Evolutionary conservation across 768 basidiomycete species (phyloP), one percentile per base, ranked within the genome.

Genomic region (Auricularia sp.): DNA sequence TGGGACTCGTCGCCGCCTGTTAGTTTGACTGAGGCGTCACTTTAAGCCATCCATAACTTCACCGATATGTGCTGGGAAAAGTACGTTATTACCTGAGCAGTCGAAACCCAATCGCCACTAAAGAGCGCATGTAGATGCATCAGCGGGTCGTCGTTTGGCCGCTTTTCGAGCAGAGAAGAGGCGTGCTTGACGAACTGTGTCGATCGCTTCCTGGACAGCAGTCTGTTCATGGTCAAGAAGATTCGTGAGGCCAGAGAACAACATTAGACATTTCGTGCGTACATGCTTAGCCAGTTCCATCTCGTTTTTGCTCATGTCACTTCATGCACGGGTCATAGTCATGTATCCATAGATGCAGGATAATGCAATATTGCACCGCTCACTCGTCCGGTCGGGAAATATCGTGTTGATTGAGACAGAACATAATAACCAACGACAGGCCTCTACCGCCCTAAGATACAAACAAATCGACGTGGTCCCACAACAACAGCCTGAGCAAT

Each of bases 51-150:
- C 53, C 92, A 93, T 67, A 83, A 79, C 61, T 81, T 94, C 68
- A 94, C 93, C 18, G 82, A 83, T 70, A 85, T 86, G 77, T 94
- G 93, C 74, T 95, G 93, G 91, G 90, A 93, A 79, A 93, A 95
- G 92, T 94, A 71, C 73, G 84, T 79, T 61, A n/a, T 64, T 21
- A 16, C 39, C 56, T 58, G 65, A 62, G 36, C 29, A 61, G 61
- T 64, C 58, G 51, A 14, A 16, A 39, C 21, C 56, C 29, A 58
- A 21, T 39, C 60, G 34, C 16, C 21, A 16, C 6, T 18, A 16
- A 14, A 16, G 61, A 34, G 64, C 62, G 29, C 58, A 44, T 34
- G 35, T 67, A 93, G 92, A 73, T 96, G 93, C 72, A 81, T 95
- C 62, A 87, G 89, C 0, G 83, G 90, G 58, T 84, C 84, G 18